phyloP scores from a whole-genome alignment of 1,284 basidiomycete species.

The Cryptococcus amylolentus region DNA sequence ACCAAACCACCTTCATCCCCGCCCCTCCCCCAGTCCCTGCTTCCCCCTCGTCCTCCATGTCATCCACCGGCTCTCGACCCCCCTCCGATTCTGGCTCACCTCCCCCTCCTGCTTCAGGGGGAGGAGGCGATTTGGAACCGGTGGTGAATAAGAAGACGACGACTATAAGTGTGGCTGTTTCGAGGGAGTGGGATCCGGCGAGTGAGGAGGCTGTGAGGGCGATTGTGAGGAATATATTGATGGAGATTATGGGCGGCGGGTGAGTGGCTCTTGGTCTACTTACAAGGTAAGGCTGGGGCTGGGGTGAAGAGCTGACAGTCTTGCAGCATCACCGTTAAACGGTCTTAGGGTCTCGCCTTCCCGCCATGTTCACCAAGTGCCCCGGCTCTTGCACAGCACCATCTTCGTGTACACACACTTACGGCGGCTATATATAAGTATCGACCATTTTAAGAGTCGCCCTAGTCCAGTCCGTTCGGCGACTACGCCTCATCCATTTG shows the following conservation, averaged over 20 bases:
- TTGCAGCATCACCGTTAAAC: too few relatives aligned
- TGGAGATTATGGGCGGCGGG: slow-evolving; percentile 21
- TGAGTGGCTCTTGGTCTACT: too few relatives aligned
- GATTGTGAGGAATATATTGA: slow-evolving; percentile 12
- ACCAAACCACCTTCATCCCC: slow-evolving; percentile 1
- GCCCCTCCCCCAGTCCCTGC: background rate
- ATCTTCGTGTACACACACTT: too few relatives aligned
- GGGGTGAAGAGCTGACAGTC: background rate
- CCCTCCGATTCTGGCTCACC: background rate
- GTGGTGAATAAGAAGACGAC: slow-evolving; percentile 7
- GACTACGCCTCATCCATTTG: too few relatives aligned
- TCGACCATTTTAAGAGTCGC: too few relatives aligned
- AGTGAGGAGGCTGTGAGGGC: slow-evolving; percentile 11
- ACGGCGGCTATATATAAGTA: too few relatives aligned
- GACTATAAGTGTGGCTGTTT: slow-evolving; percentile 7
- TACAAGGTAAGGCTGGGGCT: too few relatives aligned
- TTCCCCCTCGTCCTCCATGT: background rate
- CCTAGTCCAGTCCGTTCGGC: too few relatives aligned
- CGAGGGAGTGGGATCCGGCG: slow-evolving; percentile 10
- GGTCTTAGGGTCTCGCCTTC: background rate
- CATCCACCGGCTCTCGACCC: background rate
- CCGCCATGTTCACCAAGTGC: background rate
- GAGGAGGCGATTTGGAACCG: background rate
- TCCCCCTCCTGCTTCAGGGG: background rate
- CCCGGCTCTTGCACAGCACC: background rate